phyloP scores from a whole-genome alignment of 352 stramenopile species.

The Globisporangium abappressorium region DNA sequence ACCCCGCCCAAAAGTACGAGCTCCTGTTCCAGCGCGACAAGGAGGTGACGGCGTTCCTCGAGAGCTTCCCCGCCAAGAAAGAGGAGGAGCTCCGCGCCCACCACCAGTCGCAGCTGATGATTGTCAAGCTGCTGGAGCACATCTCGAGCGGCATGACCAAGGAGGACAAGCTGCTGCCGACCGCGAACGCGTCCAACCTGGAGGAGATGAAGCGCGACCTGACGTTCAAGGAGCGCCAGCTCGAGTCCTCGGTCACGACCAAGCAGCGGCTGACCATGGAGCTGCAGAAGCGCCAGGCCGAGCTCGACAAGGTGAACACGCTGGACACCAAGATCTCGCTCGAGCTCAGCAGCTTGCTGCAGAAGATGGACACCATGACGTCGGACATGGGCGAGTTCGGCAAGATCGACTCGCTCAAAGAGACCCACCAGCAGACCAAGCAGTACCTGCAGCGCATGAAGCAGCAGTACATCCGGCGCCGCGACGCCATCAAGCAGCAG shows the following conservation, averaged over 20 bases:
- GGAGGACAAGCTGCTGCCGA: slow-evolving; percentile 75
- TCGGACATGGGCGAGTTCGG: slow-evolving; percentile 87
- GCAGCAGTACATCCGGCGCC: slow-evolving; percentile 82
- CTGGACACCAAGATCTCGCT: slow-evolving; percentile 86
- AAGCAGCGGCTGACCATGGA: slow-evolving; percentile 86
- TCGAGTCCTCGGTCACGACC: slow-evolving; percentile 88
- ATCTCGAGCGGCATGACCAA: slow-evolving; percentile 71
- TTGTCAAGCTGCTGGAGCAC: slow-evolving; percentile 90
- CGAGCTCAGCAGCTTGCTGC: slow-evolving; percentile 75
- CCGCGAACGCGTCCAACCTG: slow-evolving; percentile 51
- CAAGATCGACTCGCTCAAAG: slow-evolving; percentile 84
- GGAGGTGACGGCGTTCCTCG: slow-evolving; percentile 91
- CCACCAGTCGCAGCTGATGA: slow-evolving; percentile 63
- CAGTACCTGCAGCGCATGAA: slow-evolving; percentile 66
- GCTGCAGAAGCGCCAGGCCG: slow-evolving; percentile 81
- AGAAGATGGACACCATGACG: slow-evolving; percentile 88
- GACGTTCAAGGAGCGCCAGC: slow-evolving; percentile 90
- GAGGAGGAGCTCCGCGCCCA: slow-evolving; percentile 56
- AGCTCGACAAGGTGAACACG: slow-evolving; percentile 91
- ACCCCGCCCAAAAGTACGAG: slow-evolving; percentile 81
- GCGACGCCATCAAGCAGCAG: slow-evolving; percentile 86
- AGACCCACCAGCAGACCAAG: slow-evolving; percentile 78
- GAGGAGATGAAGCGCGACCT: slow-evolving; percentile 89
- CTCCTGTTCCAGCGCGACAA: slow-evolving; percentile 86
- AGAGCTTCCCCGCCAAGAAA: slow-evolving; percentile 76